A percentile compares a stretch with the other conserved stretches of the same genome.
Conservation (phyloP, 1,284 basidiomycete genomes). For the Pisolithus thermaeus region DNA sequence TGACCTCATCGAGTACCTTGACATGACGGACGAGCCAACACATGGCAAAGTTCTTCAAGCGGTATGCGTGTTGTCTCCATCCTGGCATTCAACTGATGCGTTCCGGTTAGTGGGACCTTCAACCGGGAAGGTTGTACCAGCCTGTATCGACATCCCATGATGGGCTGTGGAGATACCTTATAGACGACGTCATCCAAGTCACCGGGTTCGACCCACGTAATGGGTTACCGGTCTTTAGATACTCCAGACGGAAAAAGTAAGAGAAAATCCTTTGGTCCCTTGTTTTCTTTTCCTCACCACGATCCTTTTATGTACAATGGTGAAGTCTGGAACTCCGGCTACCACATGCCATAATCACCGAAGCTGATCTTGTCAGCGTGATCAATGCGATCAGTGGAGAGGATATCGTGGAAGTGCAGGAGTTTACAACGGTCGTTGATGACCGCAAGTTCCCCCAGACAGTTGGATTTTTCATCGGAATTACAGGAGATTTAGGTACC, state of each 20-base stretch:
- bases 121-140: conserved; percentile 1
- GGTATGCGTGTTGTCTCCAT: conserved; percentile 3
- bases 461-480: conserved; percentile 19
- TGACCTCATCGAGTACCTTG: conserved; percentile 15
- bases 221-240: neutral
- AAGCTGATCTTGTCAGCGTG: conserved; percentile 7
- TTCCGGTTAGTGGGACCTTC: conserved; percentile 13
- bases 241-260: conserved; percentile 7
- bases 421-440: conserved; percentile 15
- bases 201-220: neutral
- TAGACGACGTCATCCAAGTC: neutral
- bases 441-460: conserved; percentile 2
- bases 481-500: conserved; percentile 1
- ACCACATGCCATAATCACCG: conserved; percentile 4
- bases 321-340: no score
- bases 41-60: conserved; percentile 12
- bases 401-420: conserved; percentile 5
- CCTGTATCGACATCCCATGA: neutral
- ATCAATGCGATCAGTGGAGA: conserved; percentile 2
- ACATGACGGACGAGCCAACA: conserved; percentile 8
- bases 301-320: no score
- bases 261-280: neutral
- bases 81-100: neutral
- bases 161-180: neutral
- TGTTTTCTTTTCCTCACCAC: no score